Percentiles rank a stretch among this genome's conserved stretches.
These are phyloP conservation scores for Glycyrrhiza uralensis DNA, from an alignment of 306 rosid species.

Conservation along the genomic window DNA sequence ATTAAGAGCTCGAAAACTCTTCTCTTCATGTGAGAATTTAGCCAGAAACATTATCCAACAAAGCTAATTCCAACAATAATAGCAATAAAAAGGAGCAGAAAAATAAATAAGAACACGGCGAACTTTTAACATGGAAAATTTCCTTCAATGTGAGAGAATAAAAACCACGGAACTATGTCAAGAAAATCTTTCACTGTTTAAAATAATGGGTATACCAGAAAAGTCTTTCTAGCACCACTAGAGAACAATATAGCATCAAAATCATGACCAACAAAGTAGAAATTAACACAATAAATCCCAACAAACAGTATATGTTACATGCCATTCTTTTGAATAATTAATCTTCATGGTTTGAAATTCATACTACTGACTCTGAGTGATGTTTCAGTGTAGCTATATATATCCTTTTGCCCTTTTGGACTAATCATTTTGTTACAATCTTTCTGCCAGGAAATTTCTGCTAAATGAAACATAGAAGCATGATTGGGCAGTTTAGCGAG, in stretches of 20 bases:
- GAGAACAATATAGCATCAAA: too few species aligned
- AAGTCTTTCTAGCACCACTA: too few species aligned
- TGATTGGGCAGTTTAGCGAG: constrained; percentile 16
- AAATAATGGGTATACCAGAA: too few species aligned
- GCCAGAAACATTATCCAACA: neutral
- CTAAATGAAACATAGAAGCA: constrained; percentile 10
- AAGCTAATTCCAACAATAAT: neutral
- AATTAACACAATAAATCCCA: too few species aligned
- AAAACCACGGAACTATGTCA: neutral
- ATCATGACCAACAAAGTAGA: too few species aligned
- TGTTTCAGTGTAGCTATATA: neutral
- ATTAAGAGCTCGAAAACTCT: neutral
- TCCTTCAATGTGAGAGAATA: too few species aligned
- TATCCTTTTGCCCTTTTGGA: neutral
- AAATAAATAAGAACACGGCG: neutral
- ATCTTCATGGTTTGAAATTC: constrained; percentile 2
- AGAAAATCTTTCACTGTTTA: neutral
- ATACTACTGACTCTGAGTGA: neutral
- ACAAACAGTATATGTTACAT: too few species aligned
- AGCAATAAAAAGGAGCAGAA: neutral
- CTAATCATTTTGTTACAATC: constrained; percentile 12
- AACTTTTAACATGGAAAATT: too few species aligned
- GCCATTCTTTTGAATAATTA: neutral
- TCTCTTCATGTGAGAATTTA: neutral
- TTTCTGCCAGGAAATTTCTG: constrained; percentile 36